A percentile compares a stretch with the other conserved stretches of the same genome.
phyloP scores from a whole-genome alignment of 768 basidiomycete genomes.

The Russula lepida region DNA sequence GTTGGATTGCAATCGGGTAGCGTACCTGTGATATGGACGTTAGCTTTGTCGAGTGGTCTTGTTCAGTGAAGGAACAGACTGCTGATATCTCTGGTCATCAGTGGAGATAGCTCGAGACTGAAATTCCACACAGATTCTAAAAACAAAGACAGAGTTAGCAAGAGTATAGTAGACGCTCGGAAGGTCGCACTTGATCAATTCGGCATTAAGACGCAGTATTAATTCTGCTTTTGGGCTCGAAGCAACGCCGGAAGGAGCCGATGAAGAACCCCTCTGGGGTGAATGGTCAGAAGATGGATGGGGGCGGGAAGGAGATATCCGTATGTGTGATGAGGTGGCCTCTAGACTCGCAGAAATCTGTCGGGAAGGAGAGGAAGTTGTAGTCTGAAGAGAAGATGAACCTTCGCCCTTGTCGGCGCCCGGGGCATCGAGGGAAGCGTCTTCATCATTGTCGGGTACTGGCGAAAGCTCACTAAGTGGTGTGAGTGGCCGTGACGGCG shows the following conservation, averaged over 20 bases:
- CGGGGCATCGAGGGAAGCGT: slow-evolving; percentile 33
- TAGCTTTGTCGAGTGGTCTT: slow-evolving; percentile 18
- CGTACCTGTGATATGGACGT: slow-evolving; percentile 38
- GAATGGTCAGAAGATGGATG: slow-evolving; percentile 22
- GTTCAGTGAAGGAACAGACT: slow-evolving; percentile 36
- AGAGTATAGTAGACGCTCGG: not conserved
- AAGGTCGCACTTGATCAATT: slow-evolving; percentile 52
- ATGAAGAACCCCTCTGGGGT: slow-evolving; percentile 17
- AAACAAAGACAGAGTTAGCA: not conserved
- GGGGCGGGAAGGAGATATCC: slow-evolving; percentile 23
- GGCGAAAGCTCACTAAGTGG: slow-evolving; percentile 74
- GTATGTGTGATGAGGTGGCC: slow-evolving; percentile 8
- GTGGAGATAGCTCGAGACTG: slow-evolving; percentile 43
- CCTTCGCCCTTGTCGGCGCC: slow-evolving; percentile 21
- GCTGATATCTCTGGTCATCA: slow-evolving; percentile 44
- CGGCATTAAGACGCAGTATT: slow-evolving; percentile 60
- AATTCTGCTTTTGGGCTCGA: slow-evolving; percentile 45
- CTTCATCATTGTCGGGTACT: slow-evolving; percentile 50
- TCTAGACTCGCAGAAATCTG: slow-evolving; percentile 6
- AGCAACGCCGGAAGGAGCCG: not conserved
- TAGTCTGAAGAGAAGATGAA: slow-evolving; percentile 8
- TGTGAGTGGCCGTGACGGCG: slow-evolving; percentile 49
- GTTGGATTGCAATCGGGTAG: slow-evolving; percentile 57
- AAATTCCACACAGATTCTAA: slow-evolving; percentile 54
- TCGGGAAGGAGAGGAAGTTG: slow-evolving; percentile 5